Base-by-base conservation (phyloP, 176 grass and related monocot species). In the Oryza glumipatula region DNA sequence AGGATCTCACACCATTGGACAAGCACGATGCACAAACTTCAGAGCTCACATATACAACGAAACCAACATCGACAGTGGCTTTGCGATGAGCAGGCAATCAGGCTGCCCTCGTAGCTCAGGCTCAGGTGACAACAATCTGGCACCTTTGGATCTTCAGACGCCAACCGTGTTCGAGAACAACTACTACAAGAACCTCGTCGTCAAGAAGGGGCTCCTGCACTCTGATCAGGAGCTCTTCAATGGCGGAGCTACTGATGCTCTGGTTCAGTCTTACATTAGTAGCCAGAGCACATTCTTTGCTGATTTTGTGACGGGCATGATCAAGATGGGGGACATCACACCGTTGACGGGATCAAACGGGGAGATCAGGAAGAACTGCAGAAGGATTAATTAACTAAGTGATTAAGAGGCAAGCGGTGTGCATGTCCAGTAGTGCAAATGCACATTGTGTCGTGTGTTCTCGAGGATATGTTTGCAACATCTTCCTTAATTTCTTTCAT, bases 171-270 rank as follows among this genome's bases (percentile, higher is more conserved):
- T 93, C 12, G 84, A 87, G 38, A 93, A 90, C 81, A 6, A 68
- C 67, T 90, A 90, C 88, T 93, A 87, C 84, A 39, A 69, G 33
- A 89, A 91, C 51, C 91, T 93, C 11, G 64, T 91, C 7, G 3
- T 15, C 15, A 52, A 30, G 1, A 82, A 86, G 23, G 90, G 80
- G 8, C 67, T 95, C 1, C 88, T 95, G 1, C 90, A 93, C 80
- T 95, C 94, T 1, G 94, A 95, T 30, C 94, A 95, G 61, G 84
- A 93, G 79, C 88, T 95, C 81, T 93, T 87, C 83, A 95, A 89
- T 1, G 76, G 80, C 0, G 90, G 86, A 7, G 28, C 83, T 1
- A 76, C 90, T 1, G 83, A 91, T 0, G 30, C 63, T 3, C 73
- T 54, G 16, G 90, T 93, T 15, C 70, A 45, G 19, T 41, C 67